Evolutionary conservation across 805 yeast genomes (phyloP).

Genomic region (Metschnikowia corniflorae): DNA sequence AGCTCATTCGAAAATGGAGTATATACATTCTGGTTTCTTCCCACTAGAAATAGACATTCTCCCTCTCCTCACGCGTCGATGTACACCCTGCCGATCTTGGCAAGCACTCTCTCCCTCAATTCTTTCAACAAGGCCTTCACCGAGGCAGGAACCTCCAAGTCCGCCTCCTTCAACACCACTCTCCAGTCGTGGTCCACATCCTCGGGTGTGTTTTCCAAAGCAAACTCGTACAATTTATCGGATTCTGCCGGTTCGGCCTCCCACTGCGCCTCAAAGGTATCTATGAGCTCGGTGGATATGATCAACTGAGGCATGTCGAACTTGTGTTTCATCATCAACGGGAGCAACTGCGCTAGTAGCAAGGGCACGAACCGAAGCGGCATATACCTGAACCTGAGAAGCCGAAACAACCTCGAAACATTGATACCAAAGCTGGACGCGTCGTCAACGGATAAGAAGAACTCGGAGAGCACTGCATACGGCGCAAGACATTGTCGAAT

Average conservation of each 20-base stretch:
- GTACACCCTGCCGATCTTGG: slow-evolving; percentile 35
- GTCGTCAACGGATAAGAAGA: slow-evolving; percentile 31
- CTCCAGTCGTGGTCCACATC: slow-evolving; percentile 37
- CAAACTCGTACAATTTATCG: slow-evolving; percentile 29
- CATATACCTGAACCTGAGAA: slow-evolving; percentile 39
- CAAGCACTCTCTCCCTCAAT: slow-evolving; percentile 31
- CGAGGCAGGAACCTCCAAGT: slow-evolving; percentile 22
- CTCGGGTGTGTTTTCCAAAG: slow-evolving; percentile 23
- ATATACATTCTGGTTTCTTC: slow-evolving; percentile 8
- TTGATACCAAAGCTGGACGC: slow-evolving; percentile 15
- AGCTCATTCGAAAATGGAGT: slow-evolving; percentile 8
- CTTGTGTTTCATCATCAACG: slow-evolving; percentile 28
- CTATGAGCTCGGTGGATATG: slow-evolving; percentile 34
- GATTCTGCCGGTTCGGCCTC: slow-evolving; percentile 27
- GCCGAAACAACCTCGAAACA: slow-evolving; percentile 47
- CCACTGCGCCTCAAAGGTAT: slow-evolving; percentile 28
- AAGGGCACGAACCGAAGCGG: slow-evolving; percentile 50
- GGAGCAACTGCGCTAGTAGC: slow-evolving; percentile 46
- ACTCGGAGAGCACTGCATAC: slow-evolving; percentile 58
- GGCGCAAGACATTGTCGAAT: slow-evolving; percentile 70
- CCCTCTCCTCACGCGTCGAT: slow-evolving; percentile 13
- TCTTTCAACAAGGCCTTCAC: slow-evolving; percentile 24
- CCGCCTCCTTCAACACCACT: slow-evolving; percentile 16
- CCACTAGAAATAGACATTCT: slow-evolving; percentile 15
- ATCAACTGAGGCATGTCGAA: slow-evolving; percentile 22